Evolutionary conservation across 73 alveolate species (phyloP), one percentile per base, ranked within the genome.

Genomic region (Tetrahymena borealis): DNA sequence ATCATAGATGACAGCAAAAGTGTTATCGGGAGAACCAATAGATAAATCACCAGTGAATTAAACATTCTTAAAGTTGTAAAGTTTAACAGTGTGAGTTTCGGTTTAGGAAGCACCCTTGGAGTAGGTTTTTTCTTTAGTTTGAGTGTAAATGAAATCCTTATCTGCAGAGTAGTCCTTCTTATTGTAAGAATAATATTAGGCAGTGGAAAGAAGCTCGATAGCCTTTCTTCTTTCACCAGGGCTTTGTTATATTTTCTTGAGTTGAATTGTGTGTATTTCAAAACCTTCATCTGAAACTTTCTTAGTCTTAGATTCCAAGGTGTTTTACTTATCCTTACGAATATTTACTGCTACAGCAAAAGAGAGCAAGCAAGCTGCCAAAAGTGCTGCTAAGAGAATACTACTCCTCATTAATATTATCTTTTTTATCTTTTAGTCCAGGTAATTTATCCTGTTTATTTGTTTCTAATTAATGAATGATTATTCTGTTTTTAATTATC

Each of bases 1-100:
- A 90, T 97, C 99, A 94, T 96, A 97, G 18, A 97, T 96, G 11
- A 96, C 99, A 32, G 94, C 92, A 31, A 96, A 77, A n/a, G 93
- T 85, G 91, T 94, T 91, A 39, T 94, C 95, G 13, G 97, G 95
- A 31, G 94, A 90, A 32, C 99, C 99, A 77, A 96, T 94, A 85
- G 95, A 96, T 20, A 96, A 79, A 79, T 93, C 95, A 32, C 93
- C 95, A 7, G 95, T 93, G 37, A 79, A 93, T 41, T 93, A 78
- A 40, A 93, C 91, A 40, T 93, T 93, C 78, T 93, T 93, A 39
- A 79, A 93, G 41, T 93, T 93, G 39, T 93, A 92, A 91, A 93
- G 90, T 90, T 92, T 93, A 38, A 85, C 78, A 31, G 91, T 39
- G 33, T 93, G 39, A 37, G 93, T 90, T 42, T 43, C 37, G 91